Conservation (phyloP, 2,329 filamentous ascomycete genomes). For the Fusarium nematophilum region DNA sequence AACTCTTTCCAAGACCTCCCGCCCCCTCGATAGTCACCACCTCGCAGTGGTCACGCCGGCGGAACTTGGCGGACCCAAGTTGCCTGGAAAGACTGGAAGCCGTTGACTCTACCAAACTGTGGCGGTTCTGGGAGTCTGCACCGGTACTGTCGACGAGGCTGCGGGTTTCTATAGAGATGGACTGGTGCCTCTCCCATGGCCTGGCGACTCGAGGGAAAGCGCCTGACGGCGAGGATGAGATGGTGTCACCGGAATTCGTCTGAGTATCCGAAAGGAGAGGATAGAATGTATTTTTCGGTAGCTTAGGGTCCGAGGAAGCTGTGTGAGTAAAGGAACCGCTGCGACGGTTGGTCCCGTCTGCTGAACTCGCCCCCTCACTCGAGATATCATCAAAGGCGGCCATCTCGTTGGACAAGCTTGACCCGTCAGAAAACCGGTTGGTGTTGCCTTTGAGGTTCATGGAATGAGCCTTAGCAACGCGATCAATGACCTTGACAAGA, state of each 20-base stretch:
- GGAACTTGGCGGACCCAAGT: constrained; percentile 67
- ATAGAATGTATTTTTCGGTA: constrained; percentile 53
- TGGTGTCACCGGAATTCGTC: constrained; percentile 57
- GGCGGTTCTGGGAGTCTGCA: constrained; percentile 55
- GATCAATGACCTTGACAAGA: constrained; percentile 80
- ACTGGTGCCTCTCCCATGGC: constrained; percentile 65
- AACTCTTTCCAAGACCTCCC: constrained; percentile 73
- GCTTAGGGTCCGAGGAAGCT: constrained; percentile 55
- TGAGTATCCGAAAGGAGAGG: constrained; percentile 56
- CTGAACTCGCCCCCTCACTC: constrained; percentile 70
- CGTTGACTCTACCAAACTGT: constrained; percentile 58
- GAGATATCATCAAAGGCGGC: constrained; percentile 64
- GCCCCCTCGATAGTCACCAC: constrained; percentile 70
- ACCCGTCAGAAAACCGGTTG: constrained; percentile 64
- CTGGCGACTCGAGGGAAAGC: constrained; percentile 53
- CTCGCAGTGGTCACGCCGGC: constrained; percentile 71
- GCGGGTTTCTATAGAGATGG: constrained; percentile 61
- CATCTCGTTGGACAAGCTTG: constrained; percentile 63
- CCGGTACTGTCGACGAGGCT: constrained; percentile 59
- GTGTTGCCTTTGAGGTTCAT: constrained; percentile 55
- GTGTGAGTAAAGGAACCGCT: constrained; percentile 63
- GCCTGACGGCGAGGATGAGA: constrained; percentile 59
- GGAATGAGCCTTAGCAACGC: constrained; percentile 74
- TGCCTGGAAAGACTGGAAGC: constrained; percentile 64
- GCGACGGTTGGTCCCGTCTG: constrained; percentile 61